These are phyloP conservation scores for Seminavis robusta DNA, from an alignment of 108 stramenopile genomes.

Conservation along the genomic window DNA sequence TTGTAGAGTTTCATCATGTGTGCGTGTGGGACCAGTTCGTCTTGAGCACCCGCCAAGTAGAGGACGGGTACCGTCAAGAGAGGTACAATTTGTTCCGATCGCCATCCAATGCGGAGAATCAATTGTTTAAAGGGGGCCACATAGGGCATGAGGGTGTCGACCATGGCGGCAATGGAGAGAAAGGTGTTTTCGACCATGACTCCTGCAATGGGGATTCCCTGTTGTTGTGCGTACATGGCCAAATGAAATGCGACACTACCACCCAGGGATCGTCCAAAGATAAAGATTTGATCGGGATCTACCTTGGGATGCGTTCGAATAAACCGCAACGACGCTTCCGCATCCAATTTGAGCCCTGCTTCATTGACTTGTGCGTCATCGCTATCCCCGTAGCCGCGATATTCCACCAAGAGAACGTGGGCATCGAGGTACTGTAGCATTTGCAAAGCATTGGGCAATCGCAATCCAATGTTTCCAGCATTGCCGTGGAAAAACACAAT, in stretches of 20 bases:
- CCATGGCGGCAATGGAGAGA: constrained; percentile 87
- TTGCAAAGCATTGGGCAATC: constrained; percentile 82
- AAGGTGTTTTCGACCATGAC: constrained; percentile 98
- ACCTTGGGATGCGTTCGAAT: constrained; percentile 37
- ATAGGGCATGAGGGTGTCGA: constrained; percentile 89
- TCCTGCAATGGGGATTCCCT: constrained; percentile 57
- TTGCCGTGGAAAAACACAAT: constrained; percentile 97
- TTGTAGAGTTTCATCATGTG: constrained; percentile 83
- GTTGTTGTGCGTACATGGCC: constrained; percentile 58
- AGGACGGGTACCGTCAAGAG: constrained; percentile 60
- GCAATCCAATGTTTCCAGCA: constrained; percentile 95
- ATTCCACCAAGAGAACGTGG: constrained; percentile 90
- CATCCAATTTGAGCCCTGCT: constrained; percentile 82
- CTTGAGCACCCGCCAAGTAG: constrained; percentile 81
- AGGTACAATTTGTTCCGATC: constrained; percentile 54
- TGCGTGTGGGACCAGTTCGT: constrained; percentile 90
- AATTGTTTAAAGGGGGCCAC: constrained; percentile 79
- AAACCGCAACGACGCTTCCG: constrained; percentile 63
- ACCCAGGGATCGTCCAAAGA: constrained; percentile 90
- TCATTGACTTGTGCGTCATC: constrained; percentile 59
- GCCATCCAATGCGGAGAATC: constrained; percentile 85
- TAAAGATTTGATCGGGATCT: constrained; percentile 61
- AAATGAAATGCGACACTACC: constrained; percentile 92
- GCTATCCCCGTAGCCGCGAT: constrained; percentile 89
- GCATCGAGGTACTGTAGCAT: constrained; percentile 65